Conservation (phyloP, 164 flowering plant genomes). For the Litsea cubeba region DNA sequence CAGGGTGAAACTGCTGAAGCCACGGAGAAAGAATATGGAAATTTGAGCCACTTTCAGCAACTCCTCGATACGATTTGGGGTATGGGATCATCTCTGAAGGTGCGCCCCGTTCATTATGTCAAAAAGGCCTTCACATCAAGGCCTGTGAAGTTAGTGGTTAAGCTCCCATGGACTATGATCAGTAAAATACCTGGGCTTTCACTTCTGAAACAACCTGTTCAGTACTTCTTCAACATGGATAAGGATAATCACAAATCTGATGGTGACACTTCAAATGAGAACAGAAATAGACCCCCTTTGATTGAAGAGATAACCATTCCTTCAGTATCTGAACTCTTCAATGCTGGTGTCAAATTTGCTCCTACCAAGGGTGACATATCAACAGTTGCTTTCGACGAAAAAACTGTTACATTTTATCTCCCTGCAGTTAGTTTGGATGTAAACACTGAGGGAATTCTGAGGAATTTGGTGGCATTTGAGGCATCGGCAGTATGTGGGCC, state of each 20-base stretch:
- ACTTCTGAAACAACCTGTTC: slow-evolving; percentile 10
- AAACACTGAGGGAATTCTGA: slow-evolving; percentile 45
- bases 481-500: slow-evolving; percentile 17
- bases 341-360: slow-evolving; percentile 26
- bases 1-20: neutral
- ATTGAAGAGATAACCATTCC: slow-evolving; percentile 42
- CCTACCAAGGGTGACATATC: slow-evolving; percentile 22
- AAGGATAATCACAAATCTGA: neutral
- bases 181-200: slow-evolving; percentile 8
- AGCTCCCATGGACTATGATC: slow-evolving; percentile 17
- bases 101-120: neutral
- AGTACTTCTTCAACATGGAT: slow-evolving; percentile 2
- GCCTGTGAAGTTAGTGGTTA: slow-evolving; percentile 12
- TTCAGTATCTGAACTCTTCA: slow-evolving; percentile 28
- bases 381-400: slow-evolving; percentile 27
- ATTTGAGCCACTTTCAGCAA: neutral
- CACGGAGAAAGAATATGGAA: neutral
- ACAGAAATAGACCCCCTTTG: slow-evolving; percentile 15
- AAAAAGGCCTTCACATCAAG: slow-evolving; percentile 5
- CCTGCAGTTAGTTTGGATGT: slow-evolving; percentile 37
- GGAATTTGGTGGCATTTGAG: slow-evolving; percentile 36
- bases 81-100: slow-evolving; percentile 8
- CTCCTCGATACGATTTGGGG: slow-evolving; percentile 7
- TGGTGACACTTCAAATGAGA: neutral
- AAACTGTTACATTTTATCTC: slow-evolving; percentile 20